Evolutionary conservation across 2,329 filamentous ascomycete genomes (phyloP), one percentile per base, ranked within the genome.

Genomic region (Xylogone sp.): DNA sequence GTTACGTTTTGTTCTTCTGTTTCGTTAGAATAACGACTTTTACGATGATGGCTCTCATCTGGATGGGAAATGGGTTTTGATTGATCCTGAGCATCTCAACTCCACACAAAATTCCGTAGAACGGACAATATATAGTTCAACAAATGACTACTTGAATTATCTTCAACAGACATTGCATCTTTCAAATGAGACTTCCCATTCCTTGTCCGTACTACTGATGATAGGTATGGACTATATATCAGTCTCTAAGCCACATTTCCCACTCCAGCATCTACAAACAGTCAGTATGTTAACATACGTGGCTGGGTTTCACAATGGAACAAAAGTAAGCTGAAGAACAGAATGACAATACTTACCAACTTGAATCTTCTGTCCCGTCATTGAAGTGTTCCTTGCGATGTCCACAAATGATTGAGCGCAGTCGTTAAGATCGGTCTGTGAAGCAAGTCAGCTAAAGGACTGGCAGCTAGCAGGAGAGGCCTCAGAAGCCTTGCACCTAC

Each of bases 391-490:
- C 66, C 73, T 76, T 0, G 78, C 78, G 48, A 79, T 59, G 65
- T 77, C 75, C 8, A 82, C 62, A 59, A 74, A 83, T n/a, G 72
- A 72, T 58, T 82, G 72, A 2, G 75, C 79, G 51, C 76, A 79
- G 58, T 82, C 79, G 9, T 75, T 70, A 42, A 81, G 59, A 54
- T 73, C 73, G 21, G 75, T 77, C 67, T 76, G 42, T 16, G 16
- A 39, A n/a, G n/a, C n/a, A n/a, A n/a, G n/a, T n/a, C n/a, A n/a
- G n/a, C n/a, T n/a, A n/a, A n/a, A n/a, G n/a, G n/a, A n/a, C n/a
- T n/a, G n/a, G n/a, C n/a, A n/a, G n/a, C n/a, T n/a, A n/a, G n/a
- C n/a, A n/a, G n/a, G n/a, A n/a, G n/a, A n/a, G n/a, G n/a, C n/a
- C n/a, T n/a, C n/a, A n/a, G n/a, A n/a, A n/a, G n/a, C n/a, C n/a